phyloP scores from a whole-genome alignment of 2,329 filamentous ascomycete genomes.

The Mollisiaceae sp. region DNA sequence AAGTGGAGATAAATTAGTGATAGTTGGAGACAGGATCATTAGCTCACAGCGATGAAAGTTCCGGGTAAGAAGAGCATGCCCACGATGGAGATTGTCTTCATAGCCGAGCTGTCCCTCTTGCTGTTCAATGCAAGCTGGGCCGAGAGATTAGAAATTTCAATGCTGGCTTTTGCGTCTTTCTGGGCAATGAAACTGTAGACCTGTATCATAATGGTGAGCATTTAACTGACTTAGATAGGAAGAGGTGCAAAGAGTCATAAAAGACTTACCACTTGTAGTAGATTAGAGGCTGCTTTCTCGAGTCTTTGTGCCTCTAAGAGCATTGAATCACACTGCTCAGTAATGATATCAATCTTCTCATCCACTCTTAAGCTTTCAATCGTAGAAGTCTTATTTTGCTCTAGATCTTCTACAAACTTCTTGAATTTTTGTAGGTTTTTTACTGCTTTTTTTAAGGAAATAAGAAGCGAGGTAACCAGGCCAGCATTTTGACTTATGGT shows the following conservation, averaged over 20 bases:
- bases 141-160: conserved; percentile 19
- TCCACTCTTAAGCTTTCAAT: not conserved
- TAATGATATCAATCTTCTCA: not conserved
- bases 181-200: conserved; percentile 29
- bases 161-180: conserved; percentile 30
- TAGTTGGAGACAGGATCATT: not conserved
- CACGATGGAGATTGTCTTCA: conserved; percentile 57
- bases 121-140: conserved; percentile 22
- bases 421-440: not conserved
- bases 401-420: too few species aligned
- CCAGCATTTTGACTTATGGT: not conserved
- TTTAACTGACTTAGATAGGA: not conserved
- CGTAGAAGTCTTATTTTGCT: not conserved
- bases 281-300: not conserved
- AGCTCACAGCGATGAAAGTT: conserved; percentile 32
- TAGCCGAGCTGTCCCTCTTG: conserved; percentile 43
- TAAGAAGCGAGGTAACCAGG: not conserved
- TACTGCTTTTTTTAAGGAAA: not conserved
- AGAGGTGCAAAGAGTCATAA: not conserved
- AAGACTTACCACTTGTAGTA: conserved; percentile 21
- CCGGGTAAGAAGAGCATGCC: conserved; percentile 32
- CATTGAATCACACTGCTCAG: not conserved
- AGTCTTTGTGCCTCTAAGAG: not conserved
- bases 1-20: not conserved
- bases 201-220: conserved; percentile 9